Evolutionary conservation across 2,329 filamentous ascomycete genomes (phyloP).

Genomic region (Ophidiomyces ophidiicola): DNA sequence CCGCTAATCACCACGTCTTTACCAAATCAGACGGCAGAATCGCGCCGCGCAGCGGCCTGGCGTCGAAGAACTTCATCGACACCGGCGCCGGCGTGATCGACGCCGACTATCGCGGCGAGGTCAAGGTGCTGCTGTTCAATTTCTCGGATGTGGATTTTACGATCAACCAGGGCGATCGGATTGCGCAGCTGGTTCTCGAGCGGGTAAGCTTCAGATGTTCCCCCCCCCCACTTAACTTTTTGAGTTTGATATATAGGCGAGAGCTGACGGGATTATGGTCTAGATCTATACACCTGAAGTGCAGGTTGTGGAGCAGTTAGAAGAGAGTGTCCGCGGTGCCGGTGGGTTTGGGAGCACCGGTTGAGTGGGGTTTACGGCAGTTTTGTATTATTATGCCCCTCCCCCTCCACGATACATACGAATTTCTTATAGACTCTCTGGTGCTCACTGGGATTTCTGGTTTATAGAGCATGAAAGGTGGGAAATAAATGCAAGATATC

Average conservation of each 20-base stretch:
- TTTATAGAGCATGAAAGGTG: no score
- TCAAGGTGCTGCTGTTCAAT: slow-evolving; percentile 94
- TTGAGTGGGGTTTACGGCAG: background rate
- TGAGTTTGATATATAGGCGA: background rate
- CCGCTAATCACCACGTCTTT: background rate
- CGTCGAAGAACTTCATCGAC: slow-evolving; percentile 90
- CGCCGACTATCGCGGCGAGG: slow-evolving; percentile 86
- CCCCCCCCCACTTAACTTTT: background rate
- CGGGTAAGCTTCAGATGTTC: slow-evolving; percentile 39
- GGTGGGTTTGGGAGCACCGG: slow-evolving; percentile 90
- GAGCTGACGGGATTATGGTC: slow-evolving; percentile 5
- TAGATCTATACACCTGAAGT: slow-evolving; percentile 86
- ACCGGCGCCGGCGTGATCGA: slow-evolving; percentile 95
- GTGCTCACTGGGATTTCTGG: no score
- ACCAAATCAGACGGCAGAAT: slow-evolving; percentile 63
- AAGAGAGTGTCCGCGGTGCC: slow-evolving; percentile 78
- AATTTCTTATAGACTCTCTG: no score
- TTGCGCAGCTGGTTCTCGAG: slow-evolving; percentile 90
- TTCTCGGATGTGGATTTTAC: slow-evolving; percentile 69
- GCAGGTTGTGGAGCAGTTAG: slow-evolving; percentile 73
- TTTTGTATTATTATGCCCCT: no score
- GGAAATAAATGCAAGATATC: no score
- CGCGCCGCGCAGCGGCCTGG: slow-evolving; percentile 80
- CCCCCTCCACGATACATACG: no score
- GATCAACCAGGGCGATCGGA: slow-evolving; percentile 71